Conservation (phyloP, 768 basidiomycete genomes). For the Daedaleopsis nitida region DNA sequence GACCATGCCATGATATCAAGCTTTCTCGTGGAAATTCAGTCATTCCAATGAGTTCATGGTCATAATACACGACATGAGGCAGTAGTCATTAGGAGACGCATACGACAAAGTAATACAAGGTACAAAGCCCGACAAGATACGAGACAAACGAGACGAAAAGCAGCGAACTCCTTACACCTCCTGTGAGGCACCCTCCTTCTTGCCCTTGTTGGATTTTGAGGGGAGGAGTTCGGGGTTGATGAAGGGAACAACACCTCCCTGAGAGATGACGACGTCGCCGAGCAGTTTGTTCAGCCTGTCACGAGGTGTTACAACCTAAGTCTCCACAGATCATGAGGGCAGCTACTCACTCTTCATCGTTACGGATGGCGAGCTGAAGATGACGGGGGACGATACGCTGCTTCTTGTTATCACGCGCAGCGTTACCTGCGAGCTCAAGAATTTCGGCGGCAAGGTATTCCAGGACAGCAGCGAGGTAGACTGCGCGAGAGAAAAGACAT, state of each 20-base stretch:
- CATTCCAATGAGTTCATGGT: not conserved
- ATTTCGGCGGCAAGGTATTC: conserved; percentile 90
- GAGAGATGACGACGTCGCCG: conserved; percentile 66
- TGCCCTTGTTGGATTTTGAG: conserved; percentile 48
- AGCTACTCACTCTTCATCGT: conserved; percentile 65
- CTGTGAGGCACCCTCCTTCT: conserved; percentile 52
- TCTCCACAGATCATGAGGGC: not conserved
- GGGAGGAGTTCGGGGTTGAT: conserved; percentile 54
- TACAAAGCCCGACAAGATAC: conserved; percentile 22
- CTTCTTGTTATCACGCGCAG: conserved; percentile 82
- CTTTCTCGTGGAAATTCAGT: no score
- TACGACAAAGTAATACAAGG: conserved; percentile 19
- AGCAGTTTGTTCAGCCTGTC: conserved; percentile 57
- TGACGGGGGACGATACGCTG: conserved; percentile 81
- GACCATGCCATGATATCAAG: no score
- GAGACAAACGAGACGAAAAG: conserved; percentile 7
- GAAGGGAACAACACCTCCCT: conserved; percentile 74
- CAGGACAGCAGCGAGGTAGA: conserved; percentile 83
- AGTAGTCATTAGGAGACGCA: conserved; percentile 19
- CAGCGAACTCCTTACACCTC: conserved; percentile 40
- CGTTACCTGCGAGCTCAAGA: conserved; percentile 81
- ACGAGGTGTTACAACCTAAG: not conserved
- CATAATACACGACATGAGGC: conserved; percentile 21
- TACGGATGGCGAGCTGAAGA: conserved; percentile 73
- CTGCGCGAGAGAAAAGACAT: conserved; percentile 33